Base-by-base conservation (phyloP, 208 protist species). In the Endotrypanum monterogeii region DNA sequence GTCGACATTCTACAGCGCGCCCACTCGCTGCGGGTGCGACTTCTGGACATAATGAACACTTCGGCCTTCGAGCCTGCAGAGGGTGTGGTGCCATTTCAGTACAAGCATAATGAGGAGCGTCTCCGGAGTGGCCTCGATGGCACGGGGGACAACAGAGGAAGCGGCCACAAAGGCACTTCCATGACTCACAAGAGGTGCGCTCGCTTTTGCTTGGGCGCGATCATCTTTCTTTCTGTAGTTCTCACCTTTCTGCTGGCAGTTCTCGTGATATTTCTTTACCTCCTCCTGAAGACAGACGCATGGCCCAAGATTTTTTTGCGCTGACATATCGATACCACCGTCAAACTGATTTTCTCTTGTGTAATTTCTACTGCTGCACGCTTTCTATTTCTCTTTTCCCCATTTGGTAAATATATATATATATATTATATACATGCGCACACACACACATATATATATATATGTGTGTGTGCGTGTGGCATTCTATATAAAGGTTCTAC, bases 21-120 rank as follows among this genome's bases (percentile, higher is more conserved):
- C 55, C 76, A 65, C 69, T 62, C 63, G 54, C 54, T 80, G 6
- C 76, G 76, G 16, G 62, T 80, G 65, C 70, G 70, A 35, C 11
- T 80, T 16, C 32, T 41, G 37, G 76, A 80, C 48, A 41, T 39
- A 4, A 25, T 23, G 51, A 32, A 52, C n/a, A 44, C 55, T 14
- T 68, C 65, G 30, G 76, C 76, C 5, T 80, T 80, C 52, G 48
- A 23, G 35, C 23, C 70, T 3, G 54, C 32, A 1, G 70, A 71
- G 50, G 63, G 25, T 11, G 28, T 37, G 23, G 70, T 67, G 41
- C 39, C 46, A 28, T 71, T 44, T 37, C 61, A 32, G 5, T 80
- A 75, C 56, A 55, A 68, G 44, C 41, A 48, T 46, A 20, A 11
- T 3, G 0, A 44, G 20, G 30, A 18, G 18, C 9, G 12, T 0